Evolutionary conservation across 1,284 basidiomycete genomes (phyloP).

Genomic region (Cerrena zonata): DNA sequence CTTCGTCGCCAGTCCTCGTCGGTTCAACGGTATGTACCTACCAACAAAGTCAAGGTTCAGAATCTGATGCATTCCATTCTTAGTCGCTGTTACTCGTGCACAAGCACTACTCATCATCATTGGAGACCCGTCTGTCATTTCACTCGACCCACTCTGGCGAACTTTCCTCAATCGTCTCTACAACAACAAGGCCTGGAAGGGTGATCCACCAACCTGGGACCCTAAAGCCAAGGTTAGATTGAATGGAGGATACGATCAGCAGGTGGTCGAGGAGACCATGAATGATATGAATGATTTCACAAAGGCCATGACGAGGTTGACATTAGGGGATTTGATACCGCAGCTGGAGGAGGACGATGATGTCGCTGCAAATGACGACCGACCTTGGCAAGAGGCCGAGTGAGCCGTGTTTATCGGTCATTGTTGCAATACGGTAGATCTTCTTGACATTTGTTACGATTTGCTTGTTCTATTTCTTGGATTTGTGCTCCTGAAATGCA

Average conservation of each 20-base stretch:
- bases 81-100: constrained; percentile 43
- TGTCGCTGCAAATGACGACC: constrained; percentile 41
- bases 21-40: constrained; percentile 38
- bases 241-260: constrained; percentile 26
- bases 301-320: constrained; percentile 39
- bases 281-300: constrained; percentile 50
- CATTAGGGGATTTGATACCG: constrained; percentile 33
- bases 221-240: constrained; percentile 28
- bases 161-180: constrained; percentile 49
- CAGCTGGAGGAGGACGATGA: constrained; percentile 24
- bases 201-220: constrained; percentile 47
- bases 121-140: constrained; percentile 49
- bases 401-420: too few relatives aligned
- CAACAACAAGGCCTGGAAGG: constrained; percentile 41
- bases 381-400: constrained; percentile 45
- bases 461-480: too few relatives aligned
- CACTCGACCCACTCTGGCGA: constrained; percentile 47
- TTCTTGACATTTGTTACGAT: too few relatives aligned
- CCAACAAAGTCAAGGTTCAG: not conserved
- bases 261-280: constrained; percentile 27
- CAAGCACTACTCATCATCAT: constrained; percentile 53
- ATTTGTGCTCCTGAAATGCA: not conserved
- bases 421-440: too few relatives aligned
- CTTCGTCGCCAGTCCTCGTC: constrained; percentile 39
- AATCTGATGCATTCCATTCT: not conserved